Percentiles rank a stretch among this genome's conserved stretches.
Evolutionary conservation across 192 early-diverging fungal genomes (phyloP).

Genomic region (Ambispora gerdemannii): DNA sequence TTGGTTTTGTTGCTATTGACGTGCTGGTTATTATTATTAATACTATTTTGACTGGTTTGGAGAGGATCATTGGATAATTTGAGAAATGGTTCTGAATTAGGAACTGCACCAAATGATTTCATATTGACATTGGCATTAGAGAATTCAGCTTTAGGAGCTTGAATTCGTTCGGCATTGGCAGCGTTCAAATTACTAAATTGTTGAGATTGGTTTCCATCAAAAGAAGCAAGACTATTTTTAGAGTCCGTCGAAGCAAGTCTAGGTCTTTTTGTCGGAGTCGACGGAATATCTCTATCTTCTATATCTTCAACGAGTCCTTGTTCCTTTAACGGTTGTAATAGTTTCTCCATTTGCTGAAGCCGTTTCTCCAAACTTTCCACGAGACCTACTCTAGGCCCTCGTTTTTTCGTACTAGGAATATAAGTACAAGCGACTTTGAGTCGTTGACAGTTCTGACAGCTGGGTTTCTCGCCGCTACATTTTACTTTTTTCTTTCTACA

Average conservation of each 20-base stretch:
- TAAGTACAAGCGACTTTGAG: constrained; percentile 70
- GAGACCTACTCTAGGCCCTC: constrained; percentile 80
- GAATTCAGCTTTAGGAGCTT: background rate
- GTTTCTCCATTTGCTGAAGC: constrained; percentile 72
- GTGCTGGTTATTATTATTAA: too few relatives aligned
- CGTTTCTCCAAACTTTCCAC: constrained; percentile 74
- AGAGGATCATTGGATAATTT: background rate
- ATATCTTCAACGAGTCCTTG: constrained; percentile 26
- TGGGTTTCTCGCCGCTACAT: constrained; percentile 67
- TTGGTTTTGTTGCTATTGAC: too few relatives aligned
- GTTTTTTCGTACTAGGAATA: constrained; percentile 81
- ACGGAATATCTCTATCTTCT: constrained; percentile 4
- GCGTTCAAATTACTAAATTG: background rate
- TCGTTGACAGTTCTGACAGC: constrained; percentile 76
- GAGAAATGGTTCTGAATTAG: background rate
- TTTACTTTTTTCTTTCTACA: constrained; percentile 73
- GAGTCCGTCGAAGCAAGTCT: background rate
- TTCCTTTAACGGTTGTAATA: constrained; percentile 48
- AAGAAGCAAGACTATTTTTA: background rate
- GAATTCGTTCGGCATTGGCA: background rate
- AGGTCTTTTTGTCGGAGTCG: background rate
- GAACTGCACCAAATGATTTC: background rate
- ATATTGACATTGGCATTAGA: background rate
- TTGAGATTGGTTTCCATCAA: background rate
- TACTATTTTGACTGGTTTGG: too few relatives aligned